Conservation (phyloP, 1,284 basidiomycete species). For the Heterobasidion irregulare region DNA sequence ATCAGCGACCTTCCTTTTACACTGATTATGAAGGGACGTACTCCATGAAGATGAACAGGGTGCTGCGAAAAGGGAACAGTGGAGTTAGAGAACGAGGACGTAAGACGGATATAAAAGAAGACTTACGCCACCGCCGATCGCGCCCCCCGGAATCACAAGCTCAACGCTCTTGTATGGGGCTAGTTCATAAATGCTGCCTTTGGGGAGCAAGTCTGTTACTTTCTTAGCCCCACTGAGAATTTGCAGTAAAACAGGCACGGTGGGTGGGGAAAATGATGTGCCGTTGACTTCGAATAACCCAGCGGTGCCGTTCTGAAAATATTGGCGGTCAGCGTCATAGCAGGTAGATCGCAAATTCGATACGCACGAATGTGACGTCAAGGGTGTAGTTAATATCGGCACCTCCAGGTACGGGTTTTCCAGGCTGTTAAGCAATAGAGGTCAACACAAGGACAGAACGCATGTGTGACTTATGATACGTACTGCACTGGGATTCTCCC, state of each 20-base stretch:
- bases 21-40: neutral
- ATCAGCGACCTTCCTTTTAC: neutral
- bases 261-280: slow-evolving; percentile 16
- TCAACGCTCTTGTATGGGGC: slow-evolving; percentile 24
- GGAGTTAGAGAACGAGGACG: neutral
- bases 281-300: slow-evolving; percentile 17
- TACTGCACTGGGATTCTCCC: neutral
- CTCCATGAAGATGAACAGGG: slow-evolving; percentile 30
- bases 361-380: slow-evolving; percentile 13
- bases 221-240: slow-evolving; percentile 18
- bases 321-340: neutral
- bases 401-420: slow-evolving; percentile 10
- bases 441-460: neutral
- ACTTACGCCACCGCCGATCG: slow-evolving; percentile 16
- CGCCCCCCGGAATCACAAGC: slow-evolving; percentile 21
- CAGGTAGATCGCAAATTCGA: neutral
- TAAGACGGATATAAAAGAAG: neutral
- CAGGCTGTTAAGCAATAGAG: slow-evolving; percentile 14
- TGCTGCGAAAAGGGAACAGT: slow-evolving; percentile 14
- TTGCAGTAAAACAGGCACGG: slow-evolving; percentile 15
- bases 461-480: neutral
- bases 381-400: slow-evolving; percentile 14
- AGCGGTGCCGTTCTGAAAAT: neutral
- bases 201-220: slow-evolving; percentile 21
- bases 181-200: slow-evolving; percentile 20